These are phyloP conservation scores for Gossypium schwendimanii DNA, from an alignment of 441 rosid genomes.

Conservation along the genomic window DNA sequence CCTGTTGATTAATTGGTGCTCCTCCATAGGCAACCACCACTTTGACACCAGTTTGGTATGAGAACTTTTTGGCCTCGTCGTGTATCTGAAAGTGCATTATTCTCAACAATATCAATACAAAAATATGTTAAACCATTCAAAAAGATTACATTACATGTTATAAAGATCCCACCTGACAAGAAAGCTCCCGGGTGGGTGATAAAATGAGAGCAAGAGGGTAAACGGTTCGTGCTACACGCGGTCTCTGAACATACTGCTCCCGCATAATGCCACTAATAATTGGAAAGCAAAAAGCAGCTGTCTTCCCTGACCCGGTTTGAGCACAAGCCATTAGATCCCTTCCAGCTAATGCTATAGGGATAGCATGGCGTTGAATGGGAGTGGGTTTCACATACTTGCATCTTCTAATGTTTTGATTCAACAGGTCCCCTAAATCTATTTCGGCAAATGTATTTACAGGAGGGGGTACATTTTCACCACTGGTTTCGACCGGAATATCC, in stretches of 20 bases:
- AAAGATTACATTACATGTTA: slow-evolving; percentile 12
- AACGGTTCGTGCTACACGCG: slow-evolving; percentile 68
- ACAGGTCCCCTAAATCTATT: slow-evolving; percentile 78
- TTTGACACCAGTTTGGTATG: slow-evolving; percentile 84
- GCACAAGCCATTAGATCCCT: slow-evolving; percentile 98
- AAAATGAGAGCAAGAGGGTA: slow-evolving; percentile 86
- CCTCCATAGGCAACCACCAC: slow-evolving; percentile 94
- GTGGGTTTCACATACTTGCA: slow-evolving; percentile 94
- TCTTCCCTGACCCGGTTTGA: slow-evolving; percentile 97
- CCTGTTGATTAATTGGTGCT: slow-evolving; percentile 81
- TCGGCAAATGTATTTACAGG: slow-evolving; percentile 83
- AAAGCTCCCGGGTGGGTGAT: slow-evolving; percentile 84
- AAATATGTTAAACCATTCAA: slow-evolving; percentile 6
- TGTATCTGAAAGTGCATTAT: slow-evolving; percentile 51
- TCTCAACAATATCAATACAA: not conserved
- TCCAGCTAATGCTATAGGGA: slow-evolving; percentile 67
- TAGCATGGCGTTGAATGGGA: slow-evolving; percentile 85
- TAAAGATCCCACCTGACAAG: slow-evolving; percentile 52
- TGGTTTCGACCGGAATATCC: slow-evolving; percentile 87
- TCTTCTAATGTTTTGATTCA: slow-evolving; percentile 67
- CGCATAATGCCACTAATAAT: slow-evolving; percentile 83
- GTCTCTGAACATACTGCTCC: slow-evolving; percentile 51
- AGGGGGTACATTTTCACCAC: slow-evolving; percentile 79
- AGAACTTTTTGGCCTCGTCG: slow-evolving; percentile 51
- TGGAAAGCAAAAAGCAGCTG: slow-evolving; percentile 93